A percentile compares a stretch with the other conserved stretches of the same genome.
Conservation (phyloP, 2,329 filamentous ascomycete genomes). For the Didymella exigua region DNA sequence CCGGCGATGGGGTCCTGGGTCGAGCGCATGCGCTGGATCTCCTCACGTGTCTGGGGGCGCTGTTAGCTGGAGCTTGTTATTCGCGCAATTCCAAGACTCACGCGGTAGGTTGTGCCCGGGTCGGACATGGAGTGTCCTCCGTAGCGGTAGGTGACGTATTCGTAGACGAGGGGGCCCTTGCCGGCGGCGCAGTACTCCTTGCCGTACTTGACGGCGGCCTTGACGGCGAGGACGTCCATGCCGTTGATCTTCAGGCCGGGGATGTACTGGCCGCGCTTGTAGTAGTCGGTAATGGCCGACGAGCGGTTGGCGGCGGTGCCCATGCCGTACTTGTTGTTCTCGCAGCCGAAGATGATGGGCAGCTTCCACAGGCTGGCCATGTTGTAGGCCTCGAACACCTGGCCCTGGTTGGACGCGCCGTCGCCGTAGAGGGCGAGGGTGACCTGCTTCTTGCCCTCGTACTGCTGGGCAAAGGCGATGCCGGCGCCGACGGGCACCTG, state of each 20-base stretch:
- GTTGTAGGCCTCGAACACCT: slow-evolving; percentile 99
- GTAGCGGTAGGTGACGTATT: slow-evolving; percentile 99
- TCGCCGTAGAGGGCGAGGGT: slow-evolving; percentile 94
- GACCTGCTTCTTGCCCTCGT: slow-evolving; percentile 83
- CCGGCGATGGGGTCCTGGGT: slow-evolving; percentile 98
- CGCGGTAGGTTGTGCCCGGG: slow-evolving; percentile 95
- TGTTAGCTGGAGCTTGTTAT: neutral
- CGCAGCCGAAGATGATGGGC: slow-evolving; percentile 93
- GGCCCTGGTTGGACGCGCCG: slow-evolving; percentile 97
- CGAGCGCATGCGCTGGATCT: slow-evolving; percentile 99
- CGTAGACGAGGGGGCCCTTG: slow-evolving; percentile 93
- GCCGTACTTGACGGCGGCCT: slow-evolving; percentile 92
- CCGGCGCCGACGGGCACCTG: slow-evolving; percentile 97
- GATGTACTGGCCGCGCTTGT: slow-evolving; percentile 99
- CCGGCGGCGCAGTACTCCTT: slow-evolving; percentile 83
- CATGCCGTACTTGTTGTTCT: slow-evolving; percentile 99
- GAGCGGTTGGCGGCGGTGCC: slow-evolving; percentile 94
- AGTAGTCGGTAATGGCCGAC: slow-evolving; percentile 97
- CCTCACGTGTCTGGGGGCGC: slow-evolving; percentile 76
- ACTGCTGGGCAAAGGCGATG: slow-evolving; percentile 96
- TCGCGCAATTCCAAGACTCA: slow-evolving; percentile 27
- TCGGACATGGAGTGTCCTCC: slow-evolving; percentile 99
- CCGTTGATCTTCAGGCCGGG: slow-evolving; percentile 99
- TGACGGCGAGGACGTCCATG: slow-evolving; percentile 98
- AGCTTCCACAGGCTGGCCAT: slow-evolving; percentile 99